Conservation (phyloP, 2,329 filamentous ascomycete species). For the Monosporascus sp. region DNA sequence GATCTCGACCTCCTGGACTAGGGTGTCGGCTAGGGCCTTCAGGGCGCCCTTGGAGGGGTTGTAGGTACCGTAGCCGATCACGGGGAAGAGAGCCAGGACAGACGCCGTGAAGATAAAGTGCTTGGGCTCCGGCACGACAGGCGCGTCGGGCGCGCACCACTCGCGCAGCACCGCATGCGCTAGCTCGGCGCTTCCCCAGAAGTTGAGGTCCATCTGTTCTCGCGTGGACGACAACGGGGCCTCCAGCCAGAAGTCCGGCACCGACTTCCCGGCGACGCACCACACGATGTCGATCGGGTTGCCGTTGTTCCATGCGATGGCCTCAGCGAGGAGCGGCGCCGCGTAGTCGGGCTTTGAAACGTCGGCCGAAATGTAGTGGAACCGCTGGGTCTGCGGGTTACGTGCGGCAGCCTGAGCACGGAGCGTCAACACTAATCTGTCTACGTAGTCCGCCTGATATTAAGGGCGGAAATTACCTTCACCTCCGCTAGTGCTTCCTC, state of each 20-base stretch:
- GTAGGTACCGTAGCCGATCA: conserved; percentile 82
- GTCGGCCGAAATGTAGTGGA: conserved; percentile 80
- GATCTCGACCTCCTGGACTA: conserved; percentile 78
- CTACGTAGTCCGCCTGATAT: not conserved
- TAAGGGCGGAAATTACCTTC: conserved; percentile 11
- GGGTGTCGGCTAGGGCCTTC: conserved; percentile 73
- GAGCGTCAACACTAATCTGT: conserved; percentile 5
- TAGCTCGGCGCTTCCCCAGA: conserved; percentile 81
- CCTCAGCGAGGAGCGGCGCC: conserved; percentile 63
- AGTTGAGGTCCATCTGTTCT: conserved; percentile 88
- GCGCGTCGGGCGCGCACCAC: conserved; percentile 59
- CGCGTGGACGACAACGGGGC: conserved; percentile 62
- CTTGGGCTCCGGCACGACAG: conserved; percentile 47
- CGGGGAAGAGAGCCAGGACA: conserved; percentile 66
- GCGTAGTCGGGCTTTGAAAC: conserved; percentile 69
- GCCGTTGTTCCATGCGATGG: conserved; percentile 72
- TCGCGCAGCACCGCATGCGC: conserved; percentile 71
- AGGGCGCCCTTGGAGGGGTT: conserved; percentile 81
- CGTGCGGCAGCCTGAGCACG: conserved; percentile 58
- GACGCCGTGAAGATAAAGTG: conserved; percentile 89
- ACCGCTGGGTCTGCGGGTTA: conserved; percentile 64
- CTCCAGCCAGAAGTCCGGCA: conserved; percentile 74
- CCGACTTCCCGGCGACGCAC: conserved; percentile 76
- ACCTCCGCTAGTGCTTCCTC: conserved; percentile 58
- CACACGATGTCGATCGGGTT: conserved; percentile 78